Base-by-base conservation (phyloP, 139 green algal genomes). In the Chlamydomonas sp. region DNA sequence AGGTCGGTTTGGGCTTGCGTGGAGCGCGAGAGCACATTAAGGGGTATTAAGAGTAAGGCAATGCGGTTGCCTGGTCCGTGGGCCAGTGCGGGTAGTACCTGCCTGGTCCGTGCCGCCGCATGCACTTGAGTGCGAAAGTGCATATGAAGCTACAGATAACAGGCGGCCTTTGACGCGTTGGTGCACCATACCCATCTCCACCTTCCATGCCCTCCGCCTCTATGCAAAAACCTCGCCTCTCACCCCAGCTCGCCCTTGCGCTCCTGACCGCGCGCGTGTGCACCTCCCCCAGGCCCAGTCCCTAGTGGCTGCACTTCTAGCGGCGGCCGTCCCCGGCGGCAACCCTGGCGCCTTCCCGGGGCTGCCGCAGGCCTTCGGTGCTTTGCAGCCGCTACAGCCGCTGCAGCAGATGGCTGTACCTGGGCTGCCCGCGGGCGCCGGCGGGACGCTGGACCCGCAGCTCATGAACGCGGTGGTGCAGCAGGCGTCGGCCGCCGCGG, bases 291-390 rank as follows among this genome's bases (percentile, higher is more conserved):
- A 69, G 69, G 81, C 82, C 0, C 61, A 78, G 82, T 79, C 67
- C 1, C 69, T 86, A 61, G 82, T 86, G 20, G 82, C 82, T 10
- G 82, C 82, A 10, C 69, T 86, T 60, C 82, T 86, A 10, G 82
- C 82, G 71, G 82, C 82, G 62, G 82, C 82, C 9, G 71, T 79
- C 20, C 82, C 81, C 10, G 76, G 3, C 60, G 14, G 68, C 3
- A 71, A n/a, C 8, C 60, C 57, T 3, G 69, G 18, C 60, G 82
- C 71, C 61, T 86, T 49, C 20, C n/a, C 57, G 1, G n/a, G 82
- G 61, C 49, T 86, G 3, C 10, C 49, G 73, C n/a, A 6, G 5
- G 12, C 1, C 59, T 20, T 57, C 79, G 5, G 68, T 64, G 31
- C 31, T 49, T 49, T 49, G 31, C 31, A 49, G 31, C 31, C 31